Evolutionary conservation across 169 alveolate genomes (phyloP).

Genomic region (Eimeria acervulina): DNA sequence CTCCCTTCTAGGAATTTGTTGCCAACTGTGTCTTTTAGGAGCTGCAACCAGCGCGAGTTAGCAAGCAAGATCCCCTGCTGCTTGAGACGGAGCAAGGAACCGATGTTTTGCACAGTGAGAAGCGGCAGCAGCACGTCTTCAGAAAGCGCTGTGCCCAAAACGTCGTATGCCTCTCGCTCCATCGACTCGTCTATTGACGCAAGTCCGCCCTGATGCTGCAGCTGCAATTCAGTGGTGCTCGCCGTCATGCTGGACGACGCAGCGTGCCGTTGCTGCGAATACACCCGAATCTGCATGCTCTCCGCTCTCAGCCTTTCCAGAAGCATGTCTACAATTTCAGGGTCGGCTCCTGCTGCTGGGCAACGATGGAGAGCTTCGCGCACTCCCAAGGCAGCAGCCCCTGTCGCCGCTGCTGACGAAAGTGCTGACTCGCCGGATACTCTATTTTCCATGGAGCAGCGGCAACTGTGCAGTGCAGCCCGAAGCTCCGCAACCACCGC

Average conservation of each 20-base stretch:
- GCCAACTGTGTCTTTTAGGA: slow-evolving; percentile 73
- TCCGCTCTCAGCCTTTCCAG: slow-evolving; percentile 73
- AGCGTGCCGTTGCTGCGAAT: slow-evolving; percentile 79
- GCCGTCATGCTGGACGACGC: slow-evolving; percentile 48
- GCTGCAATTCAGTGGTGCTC: slow-evolving; percentile 25
- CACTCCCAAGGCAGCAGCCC: slow-evolving; percentile 50
- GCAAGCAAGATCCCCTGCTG: slow-evolving; percentile 57
- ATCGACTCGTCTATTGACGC: slow-evolving; percentile 62
- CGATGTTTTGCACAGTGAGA: slow-evolving; percentile 23
- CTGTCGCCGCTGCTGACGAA: slow-evolving; percentile 9
- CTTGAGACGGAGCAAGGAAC: slow-evolving; percentile 64
- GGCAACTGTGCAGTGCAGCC: slow-evolving; percentile 62
- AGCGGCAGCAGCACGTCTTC: slow-evolving; percentile 74
- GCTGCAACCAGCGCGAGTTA: slow-evolving; percentile 79
- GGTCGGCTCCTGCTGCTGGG: slow-evolving; percentile 76
- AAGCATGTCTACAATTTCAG: slow-evolving; percentile 62
- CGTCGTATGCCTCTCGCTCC: slow-evolving; percentile 75
- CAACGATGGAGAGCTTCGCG: slow-evolving; percentile 60
- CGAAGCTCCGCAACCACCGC: slow-evolving; percentile 58
- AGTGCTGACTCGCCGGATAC: neutral
- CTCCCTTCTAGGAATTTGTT: slow-evolving; percentile 71
- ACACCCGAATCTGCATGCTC: slow-evolving; percentile 77
- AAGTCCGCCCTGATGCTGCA: slow-evolving; percentile 42
- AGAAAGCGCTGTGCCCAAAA: slow-evolving; percentile 34
- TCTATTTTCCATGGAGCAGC: slow-evolving; percentile 9